Percentiles rank a stretch among this genome's conserved stretches.
phyloP scores from a whole-genome alignment of 495 filamentous ascomycete genomes.

The Trichoderma asperelloides region DNA sequence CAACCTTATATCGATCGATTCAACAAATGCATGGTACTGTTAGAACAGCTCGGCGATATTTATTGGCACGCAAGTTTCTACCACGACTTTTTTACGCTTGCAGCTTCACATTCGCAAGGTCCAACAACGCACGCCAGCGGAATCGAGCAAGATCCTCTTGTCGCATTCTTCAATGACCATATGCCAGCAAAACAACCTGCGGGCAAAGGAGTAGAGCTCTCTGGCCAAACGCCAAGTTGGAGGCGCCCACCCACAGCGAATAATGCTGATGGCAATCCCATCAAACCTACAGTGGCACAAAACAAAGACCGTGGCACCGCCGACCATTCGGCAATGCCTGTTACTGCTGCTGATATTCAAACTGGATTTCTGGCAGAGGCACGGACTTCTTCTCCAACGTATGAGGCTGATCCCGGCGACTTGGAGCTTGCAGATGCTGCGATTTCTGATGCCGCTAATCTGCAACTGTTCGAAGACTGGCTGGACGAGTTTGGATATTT shows the following conservation, averaged over 20 bases:
- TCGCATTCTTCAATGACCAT: slow-evolving; percentile 5
- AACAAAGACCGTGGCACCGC: background rate
- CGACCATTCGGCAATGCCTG: background rate
- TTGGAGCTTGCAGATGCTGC: background rate
- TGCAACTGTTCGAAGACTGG: slow-evolving; percentile 7
- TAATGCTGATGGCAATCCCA: background rate
- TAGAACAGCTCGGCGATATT: slow-evolving; percentile 7
- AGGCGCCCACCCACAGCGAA: background rate
- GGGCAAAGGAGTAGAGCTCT: background rate
- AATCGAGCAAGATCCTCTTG: slow-evolving; percentile 1
- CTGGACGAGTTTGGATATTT: slow-evolving; percentile 10
- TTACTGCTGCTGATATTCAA: background rate
- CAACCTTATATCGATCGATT: background rate
- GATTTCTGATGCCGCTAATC: background rate
- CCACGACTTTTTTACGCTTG: slow-evolving; percentile 7
- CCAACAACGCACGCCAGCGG: background rate
- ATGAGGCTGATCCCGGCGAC: background rate
- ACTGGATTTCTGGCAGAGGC: background rate
- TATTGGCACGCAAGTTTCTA: slow-evolving; percentile 11
- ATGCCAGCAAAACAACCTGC: background rate
- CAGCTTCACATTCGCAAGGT: background rate
- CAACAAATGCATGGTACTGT: slow-evolving; percentile 4
- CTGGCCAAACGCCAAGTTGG: background rate
- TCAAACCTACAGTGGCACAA: background rate
- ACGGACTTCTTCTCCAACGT: background rate